Evolutionary conservation across 768 basidiomycete species (phyloP), one percentile per base, ranked within the genome.

Genomic region (Boletus rufocinnamomeus): DNA sequence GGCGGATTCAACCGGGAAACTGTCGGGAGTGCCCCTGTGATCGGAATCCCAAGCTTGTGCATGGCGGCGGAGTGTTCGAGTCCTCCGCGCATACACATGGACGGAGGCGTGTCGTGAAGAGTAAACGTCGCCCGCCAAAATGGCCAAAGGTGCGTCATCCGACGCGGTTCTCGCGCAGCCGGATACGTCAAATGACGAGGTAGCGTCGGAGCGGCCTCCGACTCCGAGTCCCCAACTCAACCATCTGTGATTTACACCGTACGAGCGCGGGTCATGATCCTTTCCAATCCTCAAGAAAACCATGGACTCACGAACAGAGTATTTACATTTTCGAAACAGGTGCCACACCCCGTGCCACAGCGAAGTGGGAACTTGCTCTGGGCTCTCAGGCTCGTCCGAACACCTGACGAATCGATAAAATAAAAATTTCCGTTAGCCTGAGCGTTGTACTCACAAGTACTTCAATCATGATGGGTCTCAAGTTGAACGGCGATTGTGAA

Each of bases 121-220:
- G 54, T 58, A 62, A 56, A 44, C 11, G 49, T 28, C 38, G 30
- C 21, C 28, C 47, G 30, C 21, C 23, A 53, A 38, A 25, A n/a
- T 41, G 28, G 44, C 51, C 40, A 45, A 50, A 32, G 19, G 8
- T 25, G 21, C 51, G 35, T 35, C 35, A 37, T 35, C 34, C 44
- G 49, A 48, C 54, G 30, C 11, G 13, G 44, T 46, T 30, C 7
- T 9, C 27, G 28, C 37, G 47, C 32, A 60, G 43, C 50, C 57
- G 52, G 57, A 64, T 61, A 63, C 56, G 62, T 67, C 72, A 57
- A 61, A 50, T 27, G 32, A 4, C 35, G 28, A 46, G 21, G 9
- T 16, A 44, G 27, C 3, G 28, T 3, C n/a, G n/a, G n/a, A n/a
- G n/a, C n/a, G n/a, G n/a, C n/a, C n/a, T n/a, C n/a, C n/a, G n/a